Percentiles rank a stretch among this genome's conserved stretches.
phyloP scores from a whole-genome alignment of 2,329 filamentous ascomycete species.

The Coleophoma crateriformis region DNA sequence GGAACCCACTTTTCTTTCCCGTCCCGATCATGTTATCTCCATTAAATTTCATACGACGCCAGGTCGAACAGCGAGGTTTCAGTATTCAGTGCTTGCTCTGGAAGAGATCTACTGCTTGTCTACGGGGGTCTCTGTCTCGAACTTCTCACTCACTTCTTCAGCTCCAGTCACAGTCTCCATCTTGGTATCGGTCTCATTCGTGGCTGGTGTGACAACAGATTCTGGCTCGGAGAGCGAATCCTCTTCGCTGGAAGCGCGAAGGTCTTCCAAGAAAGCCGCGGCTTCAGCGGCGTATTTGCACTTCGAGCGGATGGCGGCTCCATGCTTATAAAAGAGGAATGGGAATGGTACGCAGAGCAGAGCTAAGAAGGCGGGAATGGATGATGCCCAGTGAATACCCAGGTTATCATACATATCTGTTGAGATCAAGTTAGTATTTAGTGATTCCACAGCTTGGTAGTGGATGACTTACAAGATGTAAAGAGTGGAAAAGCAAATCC shows the following conservation, averaged over 20 bases:
- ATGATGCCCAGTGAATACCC: constrained; percentile 72
- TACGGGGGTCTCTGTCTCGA: no score
- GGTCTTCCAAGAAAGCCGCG: constrained; percentile 27
- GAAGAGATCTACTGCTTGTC: no score
- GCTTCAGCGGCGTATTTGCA: constrained; percentile 69
- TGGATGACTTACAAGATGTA: constrained; percentile 36
- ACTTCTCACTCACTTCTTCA: no score
- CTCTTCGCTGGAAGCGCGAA: neutral
- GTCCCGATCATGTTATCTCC: no score
- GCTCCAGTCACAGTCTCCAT: no score
- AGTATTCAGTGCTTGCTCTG: no score
- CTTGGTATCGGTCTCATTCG: no score
- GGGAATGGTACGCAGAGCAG: constrained; percentile 69
- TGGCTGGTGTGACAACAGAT: no score
- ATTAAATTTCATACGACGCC: no score
- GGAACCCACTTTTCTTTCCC: no score
- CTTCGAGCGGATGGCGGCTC: constrained; percentile 52
- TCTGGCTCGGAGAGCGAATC: no score
- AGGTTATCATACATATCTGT: constrained; percentile 38
- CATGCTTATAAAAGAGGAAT: constrained; percentile 72
- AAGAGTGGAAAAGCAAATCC: constrained; percentile 71
- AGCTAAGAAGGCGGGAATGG: constrained; percentile 68
- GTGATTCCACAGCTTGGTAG: neutral
- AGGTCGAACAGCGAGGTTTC: no score
- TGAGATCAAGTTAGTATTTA: neutral